Conservation (phyloP, 345 rosid species). For the Litchi chinensis region DNA sequence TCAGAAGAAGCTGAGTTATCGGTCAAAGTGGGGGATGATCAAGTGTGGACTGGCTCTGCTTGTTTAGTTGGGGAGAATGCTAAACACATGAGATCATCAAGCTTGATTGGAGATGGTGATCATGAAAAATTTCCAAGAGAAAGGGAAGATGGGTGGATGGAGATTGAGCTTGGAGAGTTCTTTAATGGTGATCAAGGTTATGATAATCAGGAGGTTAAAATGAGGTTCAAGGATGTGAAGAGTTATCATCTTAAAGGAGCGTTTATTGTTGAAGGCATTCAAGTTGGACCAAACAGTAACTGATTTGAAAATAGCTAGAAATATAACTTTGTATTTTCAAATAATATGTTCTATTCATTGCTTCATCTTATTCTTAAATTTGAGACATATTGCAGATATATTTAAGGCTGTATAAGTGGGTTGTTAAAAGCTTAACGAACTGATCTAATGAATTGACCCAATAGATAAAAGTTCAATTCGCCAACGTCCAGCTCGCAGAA, state of each 20-base stretch:
- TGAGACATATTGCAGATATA: too few relatives aligned
- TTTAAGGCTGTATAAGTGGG: too few relatives aligned
- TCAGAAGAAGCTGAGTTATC: slow-evolving; percentile 28
- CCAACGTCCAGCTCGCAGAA: too few relatives aligned
- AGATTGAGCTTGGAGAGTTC: slow-evolving; percentile 74
- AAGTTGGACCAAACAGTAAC: slow-evolving; percentile 52
- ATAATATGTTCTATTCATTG: too few relatives aligned
- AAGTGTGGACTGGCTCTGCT: slow-evolving; percentile 5
- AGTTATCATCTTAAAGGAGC: slow-evolving; percentile 80
- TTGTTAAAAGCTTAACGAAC: too few relatives aligned
- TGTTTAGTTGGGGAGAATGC: background rate
- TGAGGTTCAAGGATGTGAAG: slow-evolving; percentile 70
- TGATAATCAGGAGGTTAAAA: slow-evolving; percentile 36
- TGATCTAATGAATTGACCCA: too few relatives aligned
- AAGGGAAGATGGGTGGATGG: slow-evolving; percentile 76
- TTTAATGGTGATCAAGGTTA: slow-evolving; percentile 28
- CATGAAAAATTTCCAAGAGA: slow-evolving; percentile 24
- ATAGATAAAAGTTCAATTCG: too few relatives aligned
- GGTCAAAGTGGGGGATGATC: slow-evolving; percentile 25
- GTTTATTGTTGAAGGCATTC: slow-evolving; percentile 70
- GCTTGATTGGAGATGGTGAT: slow-evolving; percentile 6
- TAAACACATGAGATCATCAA: slow-evolving; percentile 7
- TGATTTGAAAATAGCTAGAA: background rate
- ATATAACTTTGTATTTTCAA: too few relatives aligned
- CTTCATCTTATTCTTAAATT: too few relatives aligned